phyloP scores from a whole-genome alignment of 257 asterid genomes.

The Primulina eburnea region DNA sequence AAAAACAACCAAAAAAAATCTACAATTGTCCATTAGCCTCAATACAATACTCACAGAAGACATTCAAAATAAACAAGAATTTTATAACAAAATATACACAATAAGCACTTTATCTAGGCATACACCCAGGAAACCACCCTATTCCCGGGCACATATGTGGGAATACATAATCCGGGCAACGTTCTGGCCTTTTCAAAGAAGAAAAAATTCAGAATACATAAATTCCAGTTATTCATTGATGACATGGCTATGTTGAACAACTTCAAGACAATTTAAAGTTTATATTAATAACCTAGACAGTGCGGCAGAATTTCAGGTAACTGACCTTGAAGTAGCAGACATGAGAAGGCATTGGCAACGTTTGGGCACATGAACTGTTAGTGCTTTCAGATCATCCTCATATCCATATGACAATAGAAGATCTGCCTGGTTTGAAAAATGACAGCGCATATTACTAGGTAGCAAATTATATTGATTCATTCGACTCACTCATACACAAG shows the following conservation, averaged over 20 bases:
- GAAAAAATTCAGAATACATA: neutral
- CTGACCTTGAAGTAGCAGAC: slow-evolving; percentile 97
- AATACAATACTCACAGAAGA: slow-evolving; percentile 12
- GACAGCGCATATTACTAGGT: slow-evolving; percentile 21
- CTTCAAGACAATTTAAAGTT: neutral
- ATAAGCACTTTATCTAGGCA: neutral
- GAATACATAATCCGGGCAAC: neutral
- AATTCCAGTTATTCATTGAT: neutral
- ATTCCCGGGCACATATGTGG: neutral
- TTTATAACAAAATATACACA: neutral
- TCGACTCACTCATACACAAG: neutral
- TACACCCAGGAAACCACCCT: neutral
- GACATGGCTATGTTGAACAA: slow-evolving; percentile 12
- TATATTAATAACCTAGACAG: slow-evolving; percentile 14
- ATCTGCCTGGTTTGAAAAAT: slow-evolving; percentile 70
- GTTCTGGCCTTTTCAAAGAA: slow-evolving; percentile 1
- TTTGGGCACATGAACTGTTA: slow-evolving; percentile 70
- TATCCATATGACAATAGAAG: slow-evolving; percentile 91
- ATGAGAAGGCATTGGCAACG: slow-evolving; percentile 94
- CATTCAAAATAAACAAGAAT: neutral
- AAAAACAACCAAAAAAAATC: neutral
- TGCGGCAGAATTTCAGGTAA: slow-evolving; percentile 13
- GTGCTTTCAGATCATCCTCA: slow-evolving; percentile 82
- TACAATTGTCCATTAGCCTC: neutral
- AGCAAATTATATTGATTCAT: slow-evolving; percentile 14